Base-by-base conservation (phyloP, 2,329 filamentous ascomycete genomes). In the Pseudogymnoascus sp. region DNA sequence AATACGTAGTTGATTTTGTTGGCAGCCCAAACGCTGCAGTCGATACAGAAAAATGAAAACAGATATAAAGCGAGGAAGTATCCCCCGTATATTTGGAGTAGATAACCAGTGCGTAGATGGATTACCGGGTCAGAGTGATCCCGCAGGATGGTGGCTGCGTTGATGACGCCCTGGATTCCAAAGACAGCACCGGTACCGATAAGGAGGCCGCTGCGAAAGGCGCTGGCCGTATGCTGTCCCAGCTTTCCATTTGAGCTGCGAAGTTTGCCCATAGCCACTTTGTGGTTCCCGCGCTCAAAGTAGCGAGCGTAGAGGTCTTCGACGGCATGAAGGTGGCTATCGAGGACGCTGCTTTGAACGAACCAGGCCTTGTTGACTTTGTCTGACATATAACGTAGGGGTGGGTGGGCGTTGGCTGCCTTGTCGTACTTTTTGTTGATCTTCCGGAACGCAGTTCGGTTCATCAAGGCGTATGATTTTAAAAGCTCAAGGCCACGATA, bases 381-480 rank as follows among this genome's bases (percentile, higher is more conserved):
- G 67, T 97, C 92, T 33, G 87, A 87, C 83, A 97, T 89, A 73
- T 93, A 97, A 28, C 88, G 83, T 70, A 89, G 82, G 0, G 87
- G 82, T 0, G 90, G 90, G 9, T 88, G 83, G 39, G 91, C 87
- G 67, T 91, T 84, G 61, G 91, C 85, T 2, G 88, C 85, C 76
- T 97, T 99, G 79, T 97, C 92, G 72, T 95, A 97, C 75, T 99
- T 99, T 74, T 99, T 99, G 75, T 96, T 97, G 71, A 99, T 91
- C 74, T 99, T 99, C 33, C 92, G 87, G 70, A 97, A 97, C 0
- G 91, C 94, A 0, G 91, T 96, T 57, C 91, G 84, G 72, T 99
- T 99, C 12, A 97, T 79, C 20, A 96, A 77, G 1, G 91, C 88
- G 69, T 96, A 99, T 0, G 90, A 89, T 75, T 97, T 97, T 62